A percentile compares a stretch with the other conserved stretches of the same genome.
Conservation (phyloP, 2,329 filamentous ascomycete genomes). For the Penicillium capsulatum region DNA sequence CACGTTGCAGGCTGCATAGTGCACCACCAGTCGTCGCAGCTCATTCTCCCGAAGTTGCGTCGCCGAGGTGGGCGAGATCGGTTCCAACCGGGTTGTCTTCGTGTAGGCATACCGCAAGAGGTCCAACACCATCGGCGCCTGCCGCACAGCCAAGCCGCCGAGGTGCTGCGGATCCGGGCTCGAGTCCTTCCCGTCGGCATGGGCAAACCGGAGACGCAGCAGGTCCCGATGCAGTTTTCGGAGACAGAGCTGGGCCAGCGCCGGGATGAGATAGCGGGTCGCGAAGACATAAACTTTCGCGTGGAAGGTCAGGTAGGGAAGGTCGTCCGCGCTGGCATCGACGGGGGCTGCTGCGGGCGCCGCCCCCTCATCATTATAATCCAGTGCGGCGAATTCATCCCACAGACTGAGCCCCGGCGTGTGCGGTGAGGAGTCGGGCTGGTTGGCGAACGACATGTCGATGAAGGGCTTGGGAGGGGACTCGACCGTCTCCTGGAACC, state of each 20-base stretch:
- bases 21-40: conserved; percentile 38
- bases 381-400: conserved; percentile 37
- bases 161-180: conserved; percentile 17
- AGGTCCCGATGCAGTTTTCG: conserved; percentile 40
- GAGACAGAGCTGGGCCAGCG: conserved; percentile 39
- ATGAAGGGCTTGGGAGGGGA: conserved; percentile 23
- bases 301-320: conserved; percentile 41
- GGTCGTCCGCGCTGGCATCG: conserved; percentile 16
- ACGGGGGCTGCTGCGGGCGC: conserved; percentile 7
- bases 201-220: conserved; percentile 28
- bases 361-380: conserved; percentile 29
- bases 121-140: conserved; percentile 36
- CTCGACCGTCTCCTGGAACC: neutral
- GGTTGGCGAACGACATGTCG: conserved; percentile 38
- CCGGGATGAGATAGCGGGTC: conserved; percentile 40
- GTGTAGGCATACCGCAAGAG: conserved; percentile 39
- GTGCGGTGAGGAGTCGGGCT: conserved; percentile 28
- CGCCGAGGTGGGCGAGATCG: conserved; percentile 33
- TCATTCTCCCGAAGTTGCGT: conserved; percentile 39
- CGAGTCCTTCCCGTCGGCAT: conserved; percentile 11
- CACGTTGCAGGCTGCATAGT: conserved; percentile 41
- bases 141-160: conserved; percentile 24
- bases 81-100: conserved; percentile 39
- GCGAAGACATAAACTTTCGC: conserved; percentile 45
- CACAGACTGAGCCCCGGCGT: conserved; percentile 34